Percentiles rank a stretch among this genome's conserved stretches.
phyloP scores from a whole-genome alignment of 371 early-diverging fungal genomes.

The Parasitella parasitica region DNA sequence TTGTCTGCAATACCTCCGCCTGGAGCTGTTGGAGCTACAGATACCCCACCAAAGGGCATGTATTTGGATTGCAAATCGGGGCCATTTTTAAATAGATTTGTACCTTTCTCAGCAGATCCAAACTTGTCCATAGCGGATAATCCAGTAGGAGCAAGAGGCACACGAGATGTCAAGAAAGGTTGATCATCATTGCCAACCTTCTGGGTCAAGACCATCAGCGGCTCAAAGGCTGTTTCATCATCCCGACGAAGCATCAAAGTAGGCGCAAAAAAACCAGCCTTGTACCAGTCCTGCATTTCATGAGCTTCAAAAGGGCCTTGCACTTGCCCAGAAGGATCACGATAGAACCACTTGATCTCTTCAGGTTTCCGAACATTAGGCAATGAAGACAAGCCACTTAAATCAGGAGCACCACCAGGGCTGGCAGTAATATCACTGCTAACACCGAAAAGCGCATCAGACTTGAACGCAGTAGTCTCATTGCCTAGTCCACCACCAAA shows the following conservation, averaged over 20 bases:
- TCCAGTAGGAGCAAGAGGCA: constrained; percentile 1
- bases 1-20: constrained; percentile 18
- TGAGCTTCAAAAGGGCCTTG: constrained; percentile 81
- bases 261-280: constrained; percentile 75
- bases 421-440: background rate
- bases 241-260: constrained; percentile 74
- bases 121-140: constrained; percentile 26
- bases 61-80: constrained; percentile 24
- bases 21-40: constrained; percentile 15
- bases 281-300: constrained; percentile 89
- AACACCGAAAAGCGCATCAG: constrained; percentile 2
- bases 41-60: constrained; percentile 27
- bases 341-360: constrained; percentile 74
- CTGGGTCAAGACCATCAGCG: constrained; percentile 60
- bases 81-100: constrained; percentile 12
- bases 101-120: constrained; percentile 7
- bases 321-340: constrained; percentile 76
- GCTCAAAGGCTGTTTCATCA: constrained; percentile 70
- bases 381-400: constrained; percentile 9
- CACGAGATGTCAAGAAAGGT: constrained; percentile 59
- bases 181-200: constrained; percentile 63
- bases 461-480: background rate
- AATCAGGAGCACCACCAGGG: background rate
- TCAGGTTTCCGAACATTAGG: constrained; percentile 26
- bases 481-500: constrained; percentile 1